Conservation (phyloP, 1,139 yeast species). For the Suhomyces bolitotheri region DNA sequence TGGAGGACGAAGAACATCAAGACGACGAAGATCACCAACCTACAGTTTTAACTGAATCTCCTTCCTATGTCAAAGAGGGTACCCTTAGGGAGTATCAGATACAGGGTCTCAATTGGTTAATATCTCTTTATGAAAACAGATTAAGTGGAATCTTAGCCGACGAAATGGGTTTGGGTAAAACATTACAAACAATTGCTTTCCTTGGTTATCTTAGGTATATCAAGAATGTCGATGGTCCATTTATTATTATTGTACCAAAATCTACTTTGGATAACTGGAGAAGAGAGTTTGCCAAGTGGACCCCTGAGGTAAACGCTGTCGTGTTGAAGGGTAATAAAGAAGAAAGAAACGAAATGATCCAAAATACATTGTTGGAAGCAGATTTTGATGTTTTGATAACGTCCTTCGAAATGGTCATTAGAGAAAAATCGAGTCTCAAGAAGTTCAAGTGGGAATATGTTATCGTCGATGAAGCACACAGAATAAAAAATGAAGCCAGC, state of each 20-base stretch:
- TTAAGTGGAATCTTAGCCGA: conserved; percentile 93
- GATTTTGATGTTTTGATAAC: conserved; percentile 73
- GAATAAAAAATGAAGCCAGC: conserved; percentile 78
- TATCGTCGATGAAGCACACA: conserved; percentile 78
- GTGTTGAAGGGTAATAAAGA: conserved; percentile 76
- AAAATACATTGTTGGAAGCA: conserved; percentile 51
- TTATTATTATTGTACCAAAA: conserved; percentile 72
- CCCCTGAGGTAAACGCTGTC: conserved; percentile 69
- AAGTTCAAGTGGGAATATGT: conserved; percentile 75
- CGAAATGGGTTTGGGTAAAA: conserved; percentile 98
- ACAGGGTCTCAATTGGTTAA: conserved; percentile 91
- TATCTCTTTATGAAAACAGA: conserved; percentile 77
- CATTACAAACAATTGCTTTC: conserved; percentile 88
- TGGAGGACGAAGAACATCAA: conserved; percentile 52
- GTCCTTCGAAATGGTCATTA: conserved; percentile 75
- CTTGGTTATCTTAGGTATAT: conserved; percentile 68
- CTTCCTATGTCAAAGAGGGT: conserved; percentile 59
- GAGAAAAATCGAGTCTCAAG: conserved; percentile 63
- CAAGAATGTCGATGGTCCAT: conserved; percentile 66
- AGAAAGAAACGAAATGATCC: conserved; percentile 54
- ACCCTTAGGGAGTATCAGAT: conserved; percentile 75
- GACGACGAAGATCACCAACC: conserved; percentile 35
- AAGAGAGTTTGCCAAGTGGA: conserved; percentile 75
- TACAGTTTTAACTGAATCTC: conserved; percentile 61
- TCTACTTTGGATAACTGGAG: conserved; percentile 81